Base-by-base conservation (phyloP, 805 yeast genomes). In the Metschnikowia cubensis region DNA sequence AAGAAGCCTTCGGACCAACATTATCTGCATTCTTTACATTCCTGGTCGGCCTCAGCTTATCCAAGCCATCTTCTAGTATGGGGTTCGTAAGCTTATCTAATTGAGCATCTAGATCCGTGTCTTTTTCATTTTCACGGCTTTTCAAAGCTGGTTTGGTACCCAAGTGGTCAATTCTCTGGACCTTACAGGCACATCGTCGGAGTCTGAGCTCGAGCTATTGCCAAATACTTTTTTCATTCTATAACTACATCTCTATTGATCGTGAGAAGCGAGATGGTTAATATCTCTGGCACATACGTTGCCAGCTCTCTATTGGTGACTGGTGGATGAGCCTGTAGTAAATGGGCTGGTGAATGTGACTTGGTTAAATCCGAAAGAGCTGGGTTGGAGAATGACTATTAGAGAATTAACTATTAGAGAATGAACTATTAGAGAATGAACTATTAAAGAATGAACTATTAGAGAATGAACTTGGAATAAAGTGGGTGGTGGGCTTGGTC, bases 161-260 rank as follows among this genome's bases (percentile, higher is more conserved):
- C 8, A 22, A 32, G 11, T n/a, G 20, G 32, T 37, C 45, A 20
- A 42, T 18, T 20, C 15, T 33, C 10, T 32, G 45, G 31, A 42
- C 13, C 40, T 43, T 43, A 25, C 33, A 15, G 46, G 39, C 3
- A 25, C 10, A 17, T 52, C 51, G 13, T 55, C 58, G 21, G 56
- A 49, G 21, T 50, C 56, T 4, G 58, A 55, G 17, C 35, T 22
- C 7, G 56, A 50, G 34, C 20, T 25, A 36, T 51, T 51, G 4
- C 50, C 58, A 35, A 55, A 53, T 11, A 52, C 58, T 50, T 55
- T 55, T 39, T 45, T 51, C 58, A 55, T 55, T n/a, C 33, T 34
- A 25, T 39, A 25, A 4, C 18, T 15, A 25, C 34, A 25, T n/a
- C 18, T n/a, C 10, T 25, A 7, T 6, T 1, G 22, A 39, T 20